phyloP scores from a whole-genome alignment of 2,329 filamentous ascomycete species.

The Aspergillus felis region DNA sequence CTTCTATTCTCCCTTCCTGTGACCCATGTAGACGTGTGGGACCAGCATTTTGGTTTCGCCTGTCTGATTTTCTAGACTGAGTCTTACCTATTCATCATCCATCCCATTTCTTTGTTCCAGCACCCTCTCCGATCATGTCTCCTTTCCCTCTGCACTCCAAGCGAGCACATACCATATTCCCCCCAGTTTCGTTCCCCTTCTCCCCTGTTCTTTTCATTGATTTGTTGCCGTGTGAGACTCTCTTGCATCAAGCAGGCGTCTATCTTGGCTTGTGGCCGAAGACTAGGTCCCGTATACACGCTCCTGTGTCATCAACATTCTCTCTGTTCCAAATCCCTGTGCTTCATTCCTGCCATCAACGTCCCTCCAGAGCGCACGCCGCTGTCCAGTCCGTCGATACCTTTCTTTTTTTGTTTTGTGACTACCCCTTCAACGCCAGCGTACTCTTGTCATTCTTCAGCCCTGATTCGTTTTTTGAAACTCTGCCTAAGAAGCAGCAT shows the following conservation, averaged over 20 bases:
- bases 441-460: conserved; percentile 14
- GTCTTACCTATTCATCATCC: neutral
- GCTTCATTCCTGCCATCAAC: neutral
- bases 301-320: conserved; percentile 19
- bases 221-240: conserved; percentile 15
- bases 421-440: conserved; percentile 11
- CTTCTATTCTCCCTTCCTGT: neutral
- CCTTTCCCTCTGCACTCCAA: conserved; percentile 20
- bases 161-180: conserved; percentile 22
- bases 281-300: conserved; percentile 28
- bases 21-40: neutral
- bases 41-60: neutral
- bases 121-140: conserved; percentile 7
- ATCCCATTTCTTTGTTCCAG: neutral
- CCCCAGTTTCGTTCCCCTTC: conserved; percentile 6
- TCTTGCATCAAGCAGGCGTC: conserved; percentile 39
- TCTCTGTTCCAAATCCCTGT: conserved; percentile 7
- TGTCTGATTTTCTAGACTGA: neutral
- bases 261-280: conserved; percentile 29
- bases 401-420: conserved; percentile 10
- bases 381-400: conserved; percentile 9
- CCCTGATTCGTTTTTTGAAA: conserved; percentile 21
- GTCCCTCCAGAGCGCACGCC: neutral
- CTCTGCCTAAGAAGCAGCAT: conserved; percentile 17
- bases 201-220: conserved; percentile 2